A percentile compares a stretch with the other conserved stretches of the same genome.
Evolutionary conservation across 176 grass and related monocot genomes (phyloP).

Genomic region (Carex myosuroides): DNA sequence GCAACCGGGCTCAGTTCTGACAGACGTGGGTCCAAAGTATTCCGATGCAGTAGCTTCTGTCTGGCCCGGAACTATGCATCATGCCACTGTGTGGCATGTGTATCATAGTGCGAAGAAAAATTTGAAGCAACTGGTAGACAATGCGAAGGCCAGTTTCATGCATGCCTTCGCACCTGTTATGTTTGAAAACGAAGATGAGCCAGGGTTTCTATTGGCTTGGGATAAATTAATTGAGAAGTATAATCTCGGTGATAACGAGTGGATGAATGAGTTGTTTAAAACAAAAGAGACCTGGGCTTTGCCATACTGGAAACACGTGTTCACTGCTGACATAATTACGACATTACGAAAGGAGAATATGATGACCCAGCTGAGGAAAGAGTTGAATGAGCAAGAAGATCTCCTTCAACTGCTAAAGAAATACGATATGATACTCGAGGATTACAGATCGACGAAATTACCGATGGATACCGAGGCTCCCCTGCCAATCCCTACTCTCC

Average conservation of each 20-base stretch:
- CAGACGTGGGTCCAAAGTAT: constrained; percentile 42
- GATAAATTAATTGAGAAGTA: constrained; percentile 64
- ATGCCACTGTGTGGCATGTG: constrained; percentile 67
- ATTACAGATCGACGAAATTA: constrained; percentile 60
- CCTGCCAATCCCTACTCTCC: constrained; percentile 54
- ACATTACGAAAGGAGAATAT: constrained; percentile 71
- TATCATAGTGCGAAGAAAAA: constrained; percentile 63
- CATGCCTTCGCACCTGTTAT: constrained; percentile 66
- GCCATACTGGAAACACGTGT: constrained; percentile 47
- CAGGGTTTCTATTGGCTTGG: constrained; percentile 64
- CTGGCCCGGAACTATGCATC: constrained; percentile 47
- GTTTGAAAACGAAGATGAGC: constrained; percentile 74
- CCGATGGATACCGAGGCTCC: constrained; percentile 48
- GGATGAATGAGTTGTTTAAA: constrained; percentile 43
- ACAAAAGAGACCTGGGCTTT: constrained; percentile 79
- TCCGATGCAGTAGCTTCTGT: constrained; percentile 42
- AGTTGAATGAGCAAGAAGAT: constrained; percentile 67
- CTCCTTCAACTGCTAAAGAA: constrained; percentile 59
- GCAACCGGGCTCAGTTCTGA: constrained; percentile 51
- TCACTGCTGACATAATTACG: constrained; percentile 66
- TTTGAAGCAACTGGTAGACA: constrained; percentile 59
- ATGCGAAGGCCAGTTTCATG: constrained; percentile 57
- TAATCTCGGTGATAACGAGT: constrained; percentile 52
- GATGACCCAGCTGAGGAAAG: constrained; percentile 45
- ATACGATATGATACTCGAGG: constrained; percentile 62